phyloP scores from a whole-genome alignment of 2,329 filamentous ascomycete genomes.

The Alternaria hordeiaustralica region DNA sequence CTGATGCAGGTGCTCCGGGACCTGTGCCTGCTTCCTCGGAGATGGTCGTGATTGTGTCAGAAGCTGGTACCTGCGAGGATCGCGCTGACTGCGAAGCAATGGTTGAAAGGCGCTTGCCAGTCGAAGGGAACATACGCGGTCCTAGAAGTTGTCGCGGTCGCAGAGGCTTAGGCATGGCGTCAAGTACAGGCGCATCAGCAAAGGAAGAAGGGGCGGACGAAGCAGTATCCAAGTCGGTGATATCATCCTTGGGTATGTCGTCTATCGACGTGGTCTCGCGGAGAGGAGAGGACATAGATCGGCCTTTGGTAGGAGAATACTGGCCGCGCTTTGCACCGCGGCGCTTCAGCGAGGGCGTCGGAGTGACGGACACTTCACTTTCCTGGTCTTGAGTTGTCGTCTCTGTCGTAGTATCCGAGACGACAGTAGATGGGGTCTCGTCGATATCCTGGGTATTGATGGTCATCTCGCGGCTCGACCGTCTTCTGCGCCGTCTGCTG shows the following conservation, averaged over 20 bases:
- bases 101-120: conserved; percentile 63
- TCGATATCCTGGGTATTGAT: conserved; percentile 31
- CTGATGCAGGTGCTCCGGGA: conserved; percentile 35
- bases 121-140: conserved; percentile 58
- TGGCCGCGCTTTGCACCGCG: conserved; percentile 48
- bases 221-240: conserved; percentile 32
- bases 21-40: conserved; percentile 23
- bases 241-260: conserved; percentile 23
- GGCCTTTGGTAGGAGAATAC: conserved; percentile 52
- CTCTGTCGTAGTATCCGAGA: conserved; percentile 29
- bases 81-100: conserved; percentile 57
- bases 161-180: conserved; percentile 41
- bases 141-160: conserved; percentile 47
- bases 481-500: conserved; percentile 33
- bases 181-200: conserved; percentile 40
- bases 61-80: conserved; percentile 33
- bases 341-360: conserved; percentile 46
- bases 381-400: conserved; percentile 21
- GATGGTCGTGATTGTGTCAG: conserved; percentile 31
- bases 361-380: conserved; percentile 30
- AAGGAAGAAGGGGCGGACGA: conserved; percentile 47
- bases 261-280: conserved; percentile 34
- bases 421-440: conserved; percentile 28
- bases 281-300: conserved; percentile 39
- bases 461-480: conserved; percentile 36